phyloP scores from a whole-genome alignment of 352 stramenopile species.

The Elongisporangium undulatum region DNA sequence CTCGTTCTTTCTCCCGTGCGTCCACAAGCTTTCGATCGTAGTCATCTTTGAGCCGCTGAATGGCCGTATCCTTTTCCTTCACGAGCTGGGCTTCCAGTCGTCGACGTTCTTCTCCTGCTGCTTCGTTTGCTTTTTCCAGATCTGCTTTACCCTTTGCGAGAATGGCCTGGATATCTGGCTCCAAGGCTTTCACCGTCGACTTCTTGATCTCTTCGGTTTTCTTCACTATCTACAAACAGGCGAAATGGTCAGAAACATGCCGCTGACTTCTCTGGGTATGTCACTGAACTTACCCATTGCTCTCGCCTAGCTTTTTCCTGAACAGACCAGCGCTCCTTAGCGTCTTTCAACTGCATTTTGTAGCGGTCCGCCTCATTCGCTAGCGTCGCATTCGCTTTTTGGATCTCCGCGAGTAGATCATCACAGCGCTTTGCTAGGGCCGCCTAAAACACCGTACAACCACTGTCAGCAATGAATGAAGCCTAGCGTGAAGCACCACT shows the following conservation, averaged over 20 bases:
- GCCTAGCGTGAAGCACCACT: neutral
- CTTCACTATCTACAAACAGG: slow-evolving; percentile 39
- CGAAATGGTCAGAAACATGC: slow-evolving; percentile 1
- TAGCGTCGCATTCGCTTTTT: slow-evolving; percentile 38
- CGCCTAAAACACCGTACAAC: slow-evolving; percentile 21
- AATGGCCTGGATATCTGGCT: slow-evolving; percentile 81
- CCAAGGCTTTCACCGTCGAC: slow-evolving; percentile 66
- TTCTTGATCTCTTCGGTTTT: slow-evolving; percentile 88
- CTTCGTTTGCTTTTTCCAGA: slow-evolving; percentile 53
- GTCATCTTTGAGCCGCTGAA: slow-evolving; percentile 61
- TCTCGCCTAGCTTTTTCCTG: slow-evolving; percentile 70
- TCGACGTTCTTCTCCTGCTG: slow-evolving; percentile 47
- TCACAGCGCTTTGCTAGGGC: slow-evolving; percentile 67
- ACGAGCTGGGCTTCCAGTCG: slow-evolving; percentile 50
- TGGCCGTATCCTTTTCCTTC: slow-evolving; percentile 43
- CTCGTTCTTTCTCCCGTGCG: slow-evolving; percentile 67
- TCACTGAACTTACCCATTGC: slow-evolving; percentile 36
- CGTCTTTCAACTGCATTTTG: slow-evolving; percentile 75
- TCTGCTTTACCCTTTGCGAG: slow-evolving; percentile 71
- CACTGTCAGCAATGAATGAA: neutral
- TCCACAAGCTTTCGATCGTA: slow-evolving; percentile 70
- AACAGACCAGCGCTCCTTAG: slow-evolving; percentile 61
- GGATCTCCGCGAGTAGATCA: slow-evolving; percentile 62
- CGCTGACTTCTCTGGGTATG: neutral
- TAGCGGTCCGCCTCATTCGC: slow-evolving; percentile 51